Evolutionary conservation across 495 filamentous ascomycete genomes (phyloP).

Genomic region (Neurospora sp.): DNA sequence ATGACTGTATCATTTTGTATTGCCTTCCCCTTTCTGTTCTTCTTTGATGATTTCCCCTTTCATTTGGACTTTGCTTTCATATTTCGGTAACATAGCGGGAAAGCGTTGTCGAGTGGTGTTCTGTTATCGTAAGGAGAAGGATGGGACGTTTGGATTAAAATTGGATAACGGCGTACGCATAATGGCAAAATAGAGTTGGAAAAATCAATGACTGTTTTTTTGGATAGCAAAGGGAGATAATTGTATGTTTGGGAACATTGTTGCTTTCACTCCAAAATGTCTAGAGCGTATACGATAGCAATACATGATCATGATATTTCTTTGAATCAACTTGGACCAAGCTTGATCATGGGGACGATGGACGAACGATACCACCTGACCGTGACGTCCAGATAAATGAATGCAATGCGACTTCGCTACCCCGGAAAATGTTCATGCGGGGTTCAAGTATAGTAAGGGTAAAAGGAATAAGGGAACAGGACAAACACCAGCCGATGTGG

Average conservation of each 20-base stretch:
- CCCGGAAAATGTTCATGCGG: not conserved
- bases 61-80: not conserved
- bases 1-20: not conserved
- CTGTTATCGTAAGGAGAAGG: not conserved
- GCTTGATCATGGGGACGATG: not conserved
- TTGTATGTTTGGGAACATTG: not conserved
- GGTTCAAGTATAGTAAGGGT: not conserved
- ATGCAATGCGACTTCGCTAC: not conserved
- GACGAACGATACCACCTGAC: not conserved
- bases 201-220: not conserved
- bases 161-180: not conserved
- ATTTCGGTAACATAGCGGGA: not conserved
- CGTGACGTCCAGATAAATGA: not conserved
- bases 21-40: not conserved
- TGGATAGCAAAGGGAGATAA: not conserved
- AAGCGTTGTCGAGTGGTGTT: not conserved
- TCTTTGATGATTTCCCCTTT: not conserved
- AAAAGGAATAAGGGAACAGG: not conserved
- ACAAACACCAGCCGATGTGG: not conserved
- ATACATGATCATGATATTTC: not conserved
- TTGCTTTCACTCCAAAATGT: not conserved
- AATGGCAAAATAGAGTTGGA: not conserved
- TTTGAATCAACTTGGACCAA: not conserved
- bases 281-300: not conserved
- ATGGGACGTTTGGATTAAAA: not conserved